Evolutionary conservation across 495 filamentous ascomycete genomes (phyloP), one percentile per base, ranked within the genome.

Genomic region (Apodospora peruviana): DNA sequence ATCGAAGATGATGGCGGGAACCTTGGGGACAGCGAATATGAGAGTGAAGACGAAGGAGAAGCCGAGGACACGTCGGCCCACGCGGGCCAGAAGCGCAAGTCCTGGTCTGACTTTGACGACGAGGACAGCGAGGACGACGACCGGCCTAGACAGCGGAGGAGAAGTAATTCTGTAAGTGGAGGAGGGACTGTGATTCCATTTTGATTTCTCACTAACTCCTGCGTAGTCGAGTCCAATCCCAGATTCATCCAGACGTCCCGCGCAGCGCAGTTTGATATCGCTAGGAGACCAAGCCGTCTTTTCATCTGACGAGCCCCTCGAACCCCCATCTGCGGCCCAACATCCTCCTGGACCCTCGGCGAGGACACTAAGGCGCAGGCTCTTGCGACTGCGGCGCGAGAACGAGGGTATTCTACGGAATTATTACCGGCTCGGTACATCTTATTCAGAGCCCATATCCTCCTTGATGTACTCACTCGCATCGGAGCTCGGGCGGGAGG

Each of bases 361-460:
- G 23, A 74, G 79, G 38, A 72, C 75, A 10, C 74, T 96, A n/a
- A 81, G 86, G 47, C 78, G 79, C 41, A 82, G 82, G 42, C 70
- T 98, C 4, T 61, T 93, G 14, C 79, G 79, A 29, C 70, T 96
- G 48, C 85, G 87, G 38, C 74, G 79, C 43, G 87, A 91, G 61
- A 80, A 96, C 55, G 85, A 91, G 56, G 61, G 62, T 4, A 76
- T 87, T 8, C 66, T 97, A 32, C 76, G 83, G 14, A 73, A 74
- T 39, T 98, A 98, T 67, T 95, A 96, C 65, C 74, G 81, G 5
- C 72, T 88, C 11, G 93, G 93, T 37, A 83, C 88, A 11, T 91
- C 90, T 18, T 96, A 95, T 61, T 90, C 90, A 2, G 94, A 97
- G 60, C 93, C 93, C 21, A 88, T 97, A 48, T 95, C 90, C 0